Evolutionary conservation across 768 basidiomycete genomes (phyloP), one percentile per base, ranked within the genome.

Genomic region (Tricholoma flavovirens): DNA sequence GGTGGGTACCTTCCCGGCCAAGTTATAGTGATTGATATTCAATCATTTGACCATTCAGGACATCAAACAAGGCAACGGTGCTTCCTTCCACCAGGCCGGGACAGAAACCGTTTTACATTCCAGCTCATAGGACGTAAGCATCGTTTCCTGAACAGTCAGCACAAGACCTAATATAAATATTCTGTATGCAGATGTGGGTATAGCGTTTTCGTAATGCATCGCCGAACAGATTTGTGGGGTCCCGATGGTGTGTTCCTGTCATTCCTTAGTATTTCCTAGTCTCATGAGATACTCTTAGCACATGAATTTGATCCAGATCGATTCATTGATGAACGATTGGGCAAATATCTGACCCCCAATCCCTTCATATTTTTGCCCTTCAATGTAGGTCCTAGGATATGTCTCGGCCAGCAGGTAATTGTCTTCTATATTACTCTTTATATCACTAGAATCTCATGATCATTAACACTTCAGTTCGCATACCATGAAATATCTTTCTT

Each of bases 301-400:
- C 75, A 78, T n/a, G 59, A 73, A 49, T 87, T 86, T 60, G 84
- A 87, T 61, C 86, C 85, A 0, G 82, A 85, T 60, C 35, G 35
- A 12, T 35, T 35, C 11, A 35, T 35, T 12, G 35, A 35, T 35
- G 35, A 35, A 35, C 12, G 35, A 35, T 15, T 35, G 35, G 11
- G 14, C 11, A 35, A 35, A 35, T 35, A 35, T 11, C 35, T 35
- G 14, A 15, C 70, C 0, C 74, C 77, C 1, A 86, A 86, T 56
- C 83, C 84, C 0, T 85, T 80, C 72, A 87, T 88, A 58, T 87
- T 87, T 67, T 68, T 82, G 6, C 84, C 86, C 0, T 87, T 87
- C 70, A 85, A 85, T 56, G 83, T 82, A 0, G 86, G 83, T 1
- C 86, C 43, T 5, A 42, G 40, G 40, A 42, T 42, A 42, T 86